Percentiles rank a stretch among this genome's conserved stretches.
Evolutionary conservation across 345 rosid genomes (phyloP).

Genomic region (Hypericum perforatum): DNA sequence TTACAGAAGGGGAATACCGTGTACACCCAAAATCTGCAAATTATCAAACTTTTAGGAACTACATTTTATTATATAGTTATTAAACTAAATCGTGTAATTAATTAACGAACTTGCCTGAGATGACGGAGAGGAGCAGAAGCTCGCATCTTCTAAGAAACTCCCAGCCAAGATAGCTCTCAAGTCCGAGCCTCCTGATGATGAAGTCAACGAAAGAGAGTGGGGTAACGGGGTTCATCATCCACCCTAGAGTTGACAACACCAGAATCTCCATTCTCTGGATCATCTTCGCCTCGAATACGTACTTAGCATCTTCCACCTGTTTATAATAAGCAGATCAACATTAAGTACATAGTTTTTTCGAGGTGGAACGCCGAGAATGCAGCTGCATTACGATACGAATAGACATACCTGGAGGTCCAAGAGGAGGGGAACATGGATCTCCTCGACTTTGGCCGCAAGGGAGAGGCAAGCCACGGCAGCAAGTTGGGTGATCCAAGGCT

Average conservation of each 20-base stretch:
- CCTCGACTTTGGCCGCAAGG: constrained; percentile 91
- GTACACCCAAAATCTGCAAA: constrained; percentile 58
- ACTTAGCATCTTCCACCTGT: constrained; percentile 65
- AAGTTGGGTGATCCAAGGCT: constrained; percentile 92
- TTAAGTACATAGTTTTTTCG: constrained; percentile 2
- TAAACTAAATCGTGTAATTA: too few relatives aligned
- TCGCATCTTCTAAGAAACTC: constrained; percentile 65
- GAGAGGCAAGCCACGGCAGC: constrained; percentile 83
- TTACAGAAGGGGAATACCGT: constrained; percentile 59
- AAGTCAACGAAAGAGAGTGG: constrained; percentile 81
- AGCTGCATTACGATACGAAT: not conserved
- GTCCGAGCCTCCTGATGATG: constrained; percentile 58
- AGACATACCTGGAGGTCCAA: constrained; percentile 66
- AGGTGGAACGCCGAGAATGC: not conserved
- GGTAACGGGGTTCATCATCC: constrained; percentile 92
- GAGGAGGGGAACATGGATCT: constrained; percentile 72
- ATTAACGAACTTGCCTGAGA: constrained; percentile 38
- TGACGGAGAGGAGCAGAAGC: constrained; percentile 42
- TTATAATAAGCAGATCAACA: constrained; percentile 2
- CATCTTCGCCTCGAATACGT: constrained; percentile 69
- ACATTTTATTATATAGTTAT: too few relatives aligned
- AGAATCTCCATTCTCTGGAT: constrained; percentile 95
- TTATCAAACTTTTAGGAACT: too few relatives aligned
- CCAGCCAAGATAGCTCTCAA: constrained; percentile 47
- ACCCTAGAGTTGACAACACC: constrained; percentile 66